Conservation (phyloP, 1,139 yeast genomes). For the Suhomyces wounanorum region DNA sequence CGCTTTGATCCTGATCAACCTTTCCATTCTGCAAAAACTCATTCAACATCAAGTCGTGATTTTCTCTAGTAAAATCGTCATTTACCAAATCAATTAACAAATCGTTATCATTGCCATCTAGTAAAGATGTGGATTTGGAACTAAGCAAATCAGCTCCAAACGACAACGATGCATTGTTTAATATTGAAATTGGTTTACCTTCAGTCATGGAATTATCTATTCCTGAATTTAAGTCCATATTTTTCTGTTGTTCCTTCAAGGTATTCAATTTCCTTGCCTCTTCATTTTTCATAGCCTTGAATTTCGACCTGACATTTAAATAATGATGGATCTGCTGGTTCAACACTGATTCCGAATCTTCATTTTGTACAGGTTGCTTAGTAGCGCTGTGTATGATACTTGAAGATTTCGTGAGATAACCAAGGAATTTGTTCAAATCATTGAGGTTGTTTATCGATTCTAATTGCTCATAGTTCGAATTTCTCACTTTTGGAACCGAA, state of each 20-base stretch:
- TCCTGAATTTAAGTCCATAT: not conserved
- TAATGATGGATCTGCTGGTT: conserved; percentile 41
- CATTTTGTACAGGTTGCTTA: conserved; percentile 23
- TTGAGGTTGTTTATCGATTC: conserved; percentile 44
- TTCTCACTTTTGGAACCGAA: conserved; percentile 7
- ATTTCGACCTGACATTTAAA: conserved; percentile 31
- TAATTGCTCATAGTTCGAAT: conserved; percentile 33
- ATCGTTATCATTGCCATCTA: conserved; percentile 16
- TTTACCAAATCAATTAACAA: conserved; percentile 10
- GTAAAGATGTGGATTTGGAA: conserved; percentile 22
- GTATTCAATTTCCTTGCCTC: conserved; percentile 19
- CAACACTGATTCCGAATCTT: conserved; percentile 21
- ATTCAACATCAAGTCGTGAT: conserved; percentile 10
- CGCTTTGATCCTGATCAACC: conserved; percentile 11
- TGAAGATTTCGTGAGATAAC: conserved; percentile 42
- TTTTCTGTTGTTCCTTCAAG: conserved; percentile 12
- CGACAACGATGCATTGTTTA: conserved; percentile 6
- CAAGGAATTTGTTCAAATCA: conserved; percentile 46
- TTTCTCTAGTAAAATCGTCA: conserved; percentile 10
- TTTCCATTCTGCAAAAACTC: conserved; percentile 10
- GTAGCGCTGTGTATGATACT: conserved; percentile 46
- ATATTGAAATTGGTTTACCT: conserved; percentile 12
- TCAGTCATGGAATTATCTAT: conserved; percentile 1
- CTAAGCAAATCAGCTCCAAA: conserved; percentile 26
- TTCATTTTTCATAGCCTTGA: conserved; percentile 22